Evolutionary conservation across 495 filamentous ascomycete species (phyloP).

Genomic region (Penicillium diatomitis): DNA sequence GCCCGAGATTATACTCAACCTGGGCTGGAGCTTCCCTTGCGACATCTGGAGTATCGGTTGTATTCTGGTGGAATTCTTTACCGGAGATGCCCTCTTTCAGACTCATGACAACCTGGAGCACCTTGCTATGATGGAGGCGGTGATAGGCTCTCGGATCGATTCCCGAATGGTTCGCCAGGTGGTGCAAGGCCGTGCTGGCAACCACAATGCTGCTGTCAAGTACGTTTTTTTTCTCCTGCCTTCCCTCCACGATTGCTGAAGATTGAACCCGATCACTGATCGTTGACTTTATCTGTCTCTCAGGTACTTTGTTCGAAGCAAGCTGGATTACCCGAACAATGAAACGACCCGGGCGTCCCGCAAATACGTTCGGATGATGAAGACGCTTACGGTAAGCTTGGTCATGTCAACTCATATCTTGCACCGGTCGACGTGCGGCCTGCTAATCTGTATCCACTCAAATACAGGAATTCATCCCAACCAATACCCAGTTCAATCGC

Average conservation of each 20-base stretch:
- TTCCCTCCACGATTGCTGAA: background rate
- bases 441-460: no score
- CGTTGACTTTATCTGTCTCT: background rate
- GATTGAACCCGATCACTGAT: no score
- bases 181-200: conserved; percentile 52
- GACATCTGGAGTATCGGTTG: conserved; percentile 99
- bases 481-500: conserved; percentile 65
- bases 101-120: conserved; percentile 98
- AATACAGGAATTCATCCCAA: conserved; percentile 78
- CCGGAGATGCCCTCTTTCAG: conserved; percentile 94
- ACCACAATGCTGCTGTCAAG: conserved; percentile 71
- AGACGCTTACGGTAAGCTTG: conserved; percentile 62
- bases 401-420: no score
- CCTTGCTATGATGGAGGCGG: conserved; percentile 98
- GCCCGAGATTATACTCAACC: conserved; percentile 91
- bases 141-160: conserved; percentile 69
- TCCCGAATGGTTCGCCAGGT: conserved; percentile 66
- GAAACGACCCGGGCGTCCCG: conserved; percentile 84
- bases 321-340: conserved; percentile 77
- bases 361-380: conserved; percentile 95
- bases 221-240: conserved; percentile 35
- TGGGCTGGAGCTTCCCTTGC: conserved; percentile 96
- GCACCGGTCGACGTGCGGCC: no score
- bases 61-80: conserved; percentile 98
- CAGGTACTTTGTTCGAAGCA: conserved; percentile 78